Base-by-base conservation (phyloP, 495 filamentous ascomycete species). In the Penicillium pancosmium region DNA sequence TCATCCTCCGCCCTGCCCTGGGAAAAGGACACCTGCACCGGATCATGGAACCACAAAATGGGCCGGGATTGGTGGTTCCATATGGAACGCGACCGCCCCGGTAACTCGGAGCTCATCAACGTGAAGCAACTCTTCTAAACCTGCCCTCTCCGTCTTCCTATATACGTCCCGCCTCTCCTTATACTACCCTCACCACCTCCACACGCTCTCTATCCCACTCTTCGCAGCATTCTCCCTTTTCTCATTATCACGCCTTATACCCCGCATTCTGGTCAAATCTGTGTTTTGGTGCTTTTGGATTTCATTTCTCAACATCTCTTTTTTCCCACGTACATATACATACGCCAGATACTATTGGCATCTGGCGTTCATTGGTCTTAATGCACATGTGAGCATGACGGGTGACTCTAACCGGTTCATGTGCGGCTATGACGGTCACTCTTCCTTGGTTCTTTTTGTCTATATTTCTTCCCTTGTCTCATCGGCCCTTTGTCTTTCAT, bases 41-140 rank as follows among this genome's bases (percentile, higher is more conserved):
- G 78, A 18, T 73, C 76, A 25, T 81, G 78, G 78, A 81, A 81
- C 50, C 76, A 79, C 41, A 74, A 74, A 44, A 67, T 50, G 38
- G 77, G 77, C 25, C 72, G 73, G 15, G 77, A 79, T n/a, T 81
- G 78, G 78, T 81, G 77, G 78, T 79, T 74, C 57, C 78, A 81
- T 55, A 73, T 78, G 64, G 78, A 81, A 60, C 74, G 78, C 23
- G 78, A 81, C 52, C 76, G 78, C 16, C 78, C 74, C 8, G 64
- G 66, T 38, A 73, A 72, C 33, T 52, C 69, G n/a, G 73, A 78
- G 34, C 62, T 76, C 49, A 71, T 79, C 55, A 66, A 74, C 33
- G 48, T 71, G 13, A 70, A 71, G 51, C 71, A 69, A 51, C 74
- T 80, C 33, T 78, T 80, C 44, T 79, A 65, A 73, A 10, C 34